A percentile compares a stretch with the other conserved stretches of the same genome.
phyloP scores from a whole-genome alignment of 2,329 filamentous ascomycete species.

The Ophiostoma montium region DNA sequence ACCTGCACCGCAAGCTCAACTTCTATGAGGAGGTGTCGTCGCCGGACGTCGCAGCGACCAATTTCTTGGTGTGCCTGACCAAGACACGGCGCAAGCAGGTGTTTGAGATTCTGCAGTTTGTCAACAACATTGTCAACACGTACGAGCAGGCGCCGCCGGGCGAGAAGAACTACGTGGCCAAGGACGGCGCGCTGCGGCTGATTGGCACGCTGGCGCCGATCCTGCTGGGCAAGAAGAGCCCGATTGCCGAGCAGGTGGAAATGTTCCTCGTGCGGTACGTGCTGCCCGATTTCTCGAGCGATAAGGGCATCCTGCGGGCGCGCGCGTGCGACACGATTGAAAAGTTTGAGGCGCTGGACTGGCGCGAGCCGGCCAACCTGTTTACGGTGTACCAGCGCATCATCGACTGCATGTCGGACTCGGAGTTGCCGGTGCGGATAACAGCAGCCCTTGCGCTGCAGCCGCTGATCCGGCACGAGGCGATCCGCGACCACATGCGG shows the following conservation, averaged over 20 bases:
- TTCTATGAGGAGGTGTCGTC: conserved; percentile 95
- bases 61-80: conserved; percentile 88
- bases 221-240: conserved; percentile 94
- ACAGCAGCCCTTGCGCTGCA: conserved; percentile 89
- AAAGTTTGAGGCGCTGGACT: conserved; percentile 95
- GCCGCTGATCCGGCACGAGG: conserved; percentile 86
- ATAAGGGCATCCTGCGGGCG: conserved; percentile 81
- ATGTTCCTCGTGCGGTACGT: conserved; percentile 98
- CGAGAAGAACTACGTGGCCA: conserved; percentile 86
- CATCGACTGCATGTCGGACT: conserved; percentile 88
- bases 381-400: conserved; percentile 95
- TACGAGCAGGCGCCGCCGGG: conserved; percentile 75
- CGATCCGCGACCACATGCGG: conserved; percentile 91
- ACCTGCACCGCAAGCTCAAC: conserved; percentile 92
- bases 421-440: conserved; percentile 84
- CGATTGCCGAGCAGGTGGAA: conserved; percentile 92
- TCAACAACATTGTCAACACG: conserved; percentile 87
- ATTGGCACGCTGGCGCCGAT: conserved; percentile 90
- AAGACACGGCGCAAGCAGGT: conserved; percentile 93
- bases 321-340: conserved; percentile 94
- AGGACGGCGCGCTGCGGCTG: conserved; percentile 93
- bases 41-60: conserved; percentile 88
- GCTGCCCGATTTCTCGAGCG: conserved; percentile 92
- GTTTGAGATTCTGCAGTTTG: conserved; percentile 84
- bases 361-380: conserved; percentile 91